These are phyloP conservation scores for Codiaeum variegatum DNA, from an alignment of 441 rosid species.

Conservation along the genomic window DNA sequence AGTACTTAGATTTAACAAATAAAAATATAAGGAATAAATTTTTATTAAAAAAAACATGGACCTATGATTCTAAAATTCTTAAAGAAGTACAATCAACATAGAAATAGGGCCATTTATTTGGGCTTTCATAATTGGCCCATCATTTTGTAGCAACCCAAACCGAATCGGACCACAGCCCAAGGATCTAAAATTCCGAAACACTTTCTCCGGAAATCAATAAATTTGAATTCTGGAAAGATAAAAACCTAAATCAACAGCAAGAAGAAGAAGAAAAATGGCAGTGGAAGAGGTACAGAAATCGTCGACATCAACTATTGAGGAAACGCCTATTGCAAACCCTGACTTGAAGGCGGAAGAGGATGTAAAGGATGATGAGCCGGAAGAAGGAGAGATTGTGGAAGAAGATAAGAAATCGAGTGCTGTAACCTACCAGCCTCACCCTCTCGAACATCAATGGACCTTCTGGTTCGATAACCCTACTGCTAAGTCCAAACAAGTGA, in stretches of 20 bases:
- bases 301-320: constrained; percentile 23
- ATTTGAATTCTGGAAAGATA: background rate
- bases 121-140: background rate
- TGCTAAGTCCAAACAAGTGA: constrained; percentile 48
- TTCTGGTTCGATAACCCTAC: constrained; percentile 80
- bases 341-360: constrained; percentile 2
- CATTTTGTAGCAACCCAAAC: no score
- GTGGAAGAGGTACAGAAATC: constrained; percentile 49
- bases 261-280: constrained; percentile 36
- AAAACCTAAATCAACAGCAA: background rate
- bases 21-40: no score
- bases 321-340: constrained; percentile 30
- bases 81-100: no score
- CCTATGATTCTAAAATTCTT: no score
- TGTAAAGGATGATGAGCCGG: constrained; percentile 43
- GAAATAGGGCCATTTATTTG: background rate
- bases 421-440: constrained; percentile 42
- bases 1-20: no score
- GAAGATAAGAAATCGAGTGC: constrained; percentile 26
- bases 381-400: constrained; percentile 63
- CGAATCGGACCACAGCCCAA: no score
- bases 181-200: background rate
- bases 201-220: background rate
- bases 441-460: constrained; percentile 75
- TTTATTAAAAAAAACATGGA: no score